phyloP scores from a whole-genome alignment of 129 eudicot species.

The Centrapalus pauciflorus region DNA sequence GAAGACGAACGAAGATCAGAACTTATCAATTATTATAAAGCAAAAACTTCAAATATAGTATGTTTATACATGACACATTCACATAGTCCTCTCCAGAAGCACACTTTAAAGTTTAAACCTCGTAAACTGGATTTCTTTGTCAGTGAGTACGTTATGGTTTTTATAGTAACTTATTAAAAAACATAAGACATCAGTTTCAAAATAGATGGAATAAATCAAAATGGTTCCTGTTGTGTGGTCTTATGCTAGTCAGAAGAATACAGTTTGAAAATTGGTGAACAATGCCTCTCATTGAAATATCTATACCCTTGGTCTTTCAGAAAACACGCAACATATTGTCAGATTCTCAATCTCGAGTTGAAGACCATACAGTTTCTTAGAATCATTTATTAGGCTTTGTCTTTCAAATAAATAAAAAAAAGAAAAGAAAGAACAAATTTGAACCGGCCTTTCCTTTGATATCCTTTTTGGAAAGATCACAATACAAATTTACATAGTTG shows the following conservation, averaged over 20 bases:
- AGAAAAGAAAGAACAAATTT: no score
- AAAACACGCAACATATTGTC: no score
- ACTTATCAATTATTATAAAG: neutral
- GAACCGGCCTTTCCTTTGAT: no score
- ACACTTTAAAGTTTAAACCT: neutral
- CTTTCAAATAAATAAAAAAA: no score
- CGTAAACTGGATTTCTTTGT: no score
- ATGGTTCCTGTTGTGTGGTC: neutral
- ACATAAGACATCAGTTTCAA: neutral
- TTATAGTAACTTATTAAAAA: neutral
- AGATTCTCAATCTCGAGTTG: no score
- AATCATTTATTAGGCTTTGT: no score
- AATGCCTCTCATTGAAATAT: neutral
- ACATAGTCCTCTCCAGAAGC: neutral
- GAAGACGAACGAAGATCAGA: conserved; percentile 12
- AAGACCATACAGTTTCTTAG: no score
- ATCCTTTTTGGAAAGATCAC: neutral
- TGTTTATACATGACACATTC: no score
- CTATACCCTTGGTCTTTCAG: no score
- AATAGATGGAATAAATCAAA: neutral
- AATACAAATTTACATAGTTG: neutral
- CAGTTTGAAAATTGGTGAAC: neutral
- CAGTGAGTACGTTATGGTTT: neutral
- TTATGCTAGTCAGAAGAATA: neutral
- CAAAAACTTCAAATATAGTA: neutral